phyloP scores from a whole-genome alignment of 805 yeast species.

The Starmerella kuoi region DNA sequence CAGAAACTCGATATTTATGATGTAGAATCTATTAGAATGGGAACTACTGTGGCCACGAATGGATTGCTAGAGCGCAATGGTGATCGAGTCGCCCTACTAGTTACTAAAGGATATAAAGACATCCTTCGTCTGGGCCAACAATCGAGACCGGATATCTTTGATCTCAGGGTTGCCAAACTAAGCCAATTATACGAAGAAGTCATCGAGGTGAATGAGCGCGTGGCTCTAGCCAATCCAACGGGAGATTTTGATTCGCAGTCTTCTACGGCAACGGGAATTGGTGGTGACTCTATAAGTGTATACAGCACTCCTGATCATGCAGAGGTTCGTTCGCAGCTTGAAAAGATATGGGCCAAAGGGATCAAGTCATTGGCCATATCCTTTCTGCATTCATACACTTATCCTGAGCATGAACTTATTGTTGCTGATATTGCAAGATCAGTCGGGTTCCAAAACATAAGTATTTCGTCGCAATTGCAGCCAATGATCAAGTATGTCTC shows the following conservation, averaged over 20 bases:
- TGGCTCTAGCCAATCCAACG: conserved; percentile 58
- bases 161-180: conserved; percentile 60
- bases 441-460: conserved; percentile 57
- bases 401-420: conserved; percentile 51
- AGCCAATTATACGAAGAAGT: conserved; percentile 63
- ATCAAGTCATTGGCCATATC: conserved; percentile 61
- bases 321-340: conserved; percentile 35
- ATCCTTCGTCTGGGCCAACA: conserved; percentile 79
- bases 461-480: conserved; percentile 53
- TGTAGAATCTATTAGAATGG: conserved; percentile 68
- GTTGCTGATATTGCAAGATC: conserved; percentile 49
- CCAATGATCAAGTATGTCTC: conserved; percentile 72
- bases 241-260: conserved; percentile 47
- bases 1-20: conserved; percentile 39
- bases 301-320: conserved; percentile 39
- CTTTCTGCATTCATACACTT: conserved; percentile 61
- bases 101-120: conserved; percentile 82
- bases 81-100: conserved; percentile 69
- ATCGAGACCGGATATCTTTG: conserved; percentile 81
- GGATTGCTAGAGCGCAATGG: conserved; percentile 90
- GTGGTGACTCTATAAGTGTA: conserved; percentile 57
- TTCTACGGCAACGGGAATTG: conserved; percentile 40
- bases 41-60: conserved; percentile 93
- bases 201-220: conserved; percentile 79
- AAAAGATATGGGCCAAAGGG: conserved; percentile 41